Percentiles rank a stretch among this genome's conserved stretches.
These are phyloP conservation scores for Sclerotinia glacialis DNA, from an alignment of 2,329 filamentous ascomycete species.

Conservation along the genomic window DNA sequence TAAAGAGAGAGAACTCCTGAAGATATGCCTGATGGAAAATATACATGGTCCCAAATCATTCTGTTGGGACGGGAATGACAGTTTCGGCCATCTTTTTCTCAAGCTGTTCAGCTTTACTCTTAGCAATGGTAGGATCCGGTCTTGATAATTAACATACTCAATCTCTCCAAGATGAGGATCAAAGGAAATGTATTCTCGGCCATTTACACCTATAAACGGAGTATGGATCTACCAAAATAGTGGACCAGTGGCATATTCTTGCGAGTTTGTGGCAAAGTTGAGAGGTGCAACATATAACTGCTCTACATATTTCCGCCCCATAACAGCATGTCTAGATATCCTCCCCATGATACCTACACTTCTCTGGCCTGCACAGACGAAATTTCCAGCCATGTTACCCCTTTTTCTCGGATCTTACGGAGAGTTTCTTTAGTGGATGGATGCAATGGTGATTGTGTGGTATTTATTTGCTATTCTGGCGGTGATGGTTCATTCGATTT, in stretches of 20 bases:
- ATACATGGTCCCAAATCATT: conserved; percentile 31
- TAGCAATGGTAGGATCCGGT: not conserved
- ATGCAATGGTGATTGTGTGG: conserved; percentile 51
- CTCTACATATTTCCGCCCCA: conserved; percentile 24
- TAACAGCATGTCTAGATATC: conserved; percentile 32
- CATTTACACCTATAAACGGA: too few relatives aligned
- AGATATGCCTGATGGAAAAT: conserved; percentile 47
- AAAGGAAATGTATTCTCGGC: too few relatives aligned
- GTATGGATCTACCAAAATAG: too few relatives aligned
- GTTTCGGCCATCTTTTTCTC: conserved; percentile 28
- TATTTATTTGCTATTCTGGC: conserved; percentile 48
- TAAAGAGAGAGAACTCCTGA: conserved; percentile 44
- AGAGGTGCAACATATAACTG: conserved; percentile 40
- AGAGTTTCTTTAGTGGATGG: conserved; percentile 51
- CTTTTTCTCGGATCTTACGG: conserved; percentile 49
- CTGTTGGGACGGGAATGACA: conserved; percentile 28
- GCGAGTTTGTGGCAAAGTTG: too few relatives aligned
- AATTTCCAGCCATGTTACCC: conserved; percentile 48
- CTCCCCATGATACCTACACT: conserved; percentile 38
- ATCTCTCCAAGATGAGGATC: not conserved
- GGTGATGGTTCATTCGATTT: conserved; percentile 49
- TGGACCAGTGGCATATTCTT: too few relatives aligned
- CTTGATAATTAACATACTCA: not conserved
- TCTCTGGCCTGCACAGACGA: conserved; percentile 46
- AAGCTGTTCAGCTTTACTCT: conserved; percentile 5